Base-by-base conservation (phyloP, 768 basidiomycete species). In the Leccinellum rugosiceps region DNA sequence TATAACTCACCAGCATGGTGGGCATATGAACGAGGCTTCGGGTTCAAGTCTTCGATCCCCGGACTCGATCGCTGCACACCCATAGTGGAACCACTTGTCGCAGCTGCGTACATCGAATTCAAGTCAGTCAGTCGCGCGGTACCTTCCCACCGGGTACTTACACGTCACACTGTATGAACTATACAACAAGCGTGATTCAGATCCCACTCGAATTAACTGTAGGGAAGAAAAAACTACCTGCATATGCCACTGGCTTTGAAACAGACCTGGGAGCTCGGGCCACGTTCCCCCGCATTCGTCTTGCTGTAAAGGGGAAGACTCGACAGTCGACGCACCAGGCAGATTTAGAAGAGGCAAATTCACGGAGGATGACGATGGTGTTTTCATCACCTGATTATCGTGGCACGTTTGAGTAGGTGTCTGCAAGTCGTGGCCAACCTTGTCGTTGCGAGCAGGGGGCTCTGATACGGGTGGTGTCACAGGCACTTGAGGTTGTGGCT, bases 81-180 rank as follows among this genome's bases (percentile, higher is more conserved):
- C 82, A 54, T 77, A 79, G 54, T 83, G 82, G 55, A 79, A 83
- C 82, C 82, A 81, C 54, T 59, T 48, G 2, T 72, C 66, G 53
- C 79, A 81, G 6, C 79, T 80, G 7, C 6, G 48, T 31, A 44
- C 5, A 28, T 21, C 25, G 35, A 26, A 32, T 23, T 21, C 25
- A 45, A 25, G 30, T 23, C 35, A 50, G 41, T 58, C 21, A 61
- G 43, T 32, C 11, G 7, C 17, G 25, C 17, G 8, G 13, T 4
- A 23, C 4, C 7, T 30, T 21, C 19, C 10, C 8, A 19, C 17
- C 4, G 23, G n/a, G 0, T 23, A 64, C 74, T 44, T 49, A 74
- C 73, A 61, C 63, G 57, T 75, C 73, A 28, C 73, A 75, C 56
- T 73, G 67, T 25, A 74, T 69, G 46, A 74, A 72, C 73, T 75